Percentiles rank a stretch among this genome's conserved stretches.
phyloP scores from a whole-genome alignment of 768 basidiomycete genomes.

The Hortiboletus campestris region DNA sequence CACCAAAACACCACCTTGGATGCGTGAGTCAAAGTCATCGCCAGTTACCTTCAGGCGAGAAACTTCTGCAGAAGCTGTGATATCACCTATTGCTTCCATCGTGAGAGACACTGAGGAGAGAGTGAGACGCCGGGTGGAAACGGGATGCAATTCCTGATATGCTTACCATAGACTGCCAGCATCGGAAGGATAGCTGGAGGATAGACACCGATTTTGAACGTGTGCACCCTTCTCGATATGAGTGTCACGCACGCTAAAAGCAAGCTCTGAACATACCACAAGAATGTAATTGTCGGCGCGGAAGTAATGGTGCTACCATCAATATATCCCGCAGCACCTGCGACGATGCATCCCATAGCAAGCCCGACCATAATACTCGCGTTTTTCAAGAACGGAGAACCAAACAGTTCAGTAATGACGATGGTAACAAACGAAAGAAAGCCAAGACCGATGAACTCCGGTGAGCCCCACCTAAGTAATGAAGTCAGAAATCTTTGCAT shows the following conservation, averaged over 20 bases:
- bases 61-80: conserved; percentile 80
- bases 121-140: conserved; percentile 2
- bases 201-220: conserved; percentile 75
- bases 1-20: conserved; percentile 80
- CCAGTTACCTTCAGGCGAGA: conserved; percentile 74
- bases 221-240: conserved; percentile 52
- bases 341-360: conserved; percentile 75
- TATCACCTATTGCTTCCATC: conserved; percentile 86
- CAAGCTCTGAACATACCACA: conserved; percentile 47
- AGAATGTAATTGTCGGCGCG: conserved; percentile 77
- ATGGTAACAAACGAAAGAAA: conserved; percentile 80
- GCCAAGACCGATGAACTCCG: conserved; percentile 83
- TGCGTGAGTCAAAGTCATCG: conserved; percentile 72
- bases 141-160: not conserved
- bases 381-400: conserved; percentile 83
- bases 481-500: not conserved
- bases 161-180: conserved; percentile 57
- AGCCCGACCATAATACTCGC: conserved; percentile 74
- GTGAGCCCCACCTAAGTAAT: conserved; percentile 66
- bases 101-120: conserved; percentile 54
- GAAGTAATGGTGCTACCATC: conserved; percentile 59
- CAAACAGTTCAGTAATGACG: conserved; percentile 77
- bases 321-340: conserved; percentile 78
- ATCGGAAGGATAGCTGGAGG: conserved; percentile 63
- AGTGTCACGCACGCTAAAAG: not conserved